phyloP scores from a whole-genome alignment of 768 basidiomycete genomes.

The Boletus sensibilis region DNA sequence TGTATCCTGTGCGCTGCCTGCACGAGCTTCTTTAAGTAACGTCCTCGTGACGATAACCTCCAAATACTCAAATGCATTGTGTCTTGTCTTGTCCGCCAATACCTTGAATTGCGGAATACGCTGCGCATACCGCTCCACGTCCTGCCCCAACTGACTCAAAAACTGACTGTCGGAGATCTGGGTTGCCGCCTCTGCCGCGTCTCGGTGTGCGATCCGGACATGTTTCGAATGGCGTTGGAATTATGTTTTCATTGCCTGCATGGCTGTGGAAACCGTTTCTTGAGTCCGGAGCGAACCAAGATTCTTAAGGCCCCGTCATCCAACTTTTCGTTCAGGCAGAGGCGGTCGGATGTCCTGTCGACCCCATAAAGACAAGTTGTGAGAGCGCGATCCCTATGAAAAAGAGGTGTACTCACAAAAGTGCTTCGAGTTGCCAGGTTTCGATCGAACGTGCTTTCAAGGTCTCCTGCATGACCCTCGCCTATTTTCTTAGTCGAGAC shows the following conservation, averaged over 20 bases:
- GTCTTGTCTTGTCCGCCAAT: not conserved
- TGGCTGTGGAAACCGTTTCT: constrained; percentile 21
- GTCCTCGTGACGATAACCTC: not conserved
- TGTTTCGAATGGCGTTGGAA: not conserved
- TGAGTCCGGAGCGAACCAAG: constrained; percentile 31
- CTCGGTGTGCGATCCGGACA: fast-evolving
- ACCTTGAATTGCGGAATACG: not conserved
- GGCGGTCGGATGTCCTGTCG: constrained; percentile 21
- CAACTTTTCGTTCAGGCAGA: constrained; percentile 26
- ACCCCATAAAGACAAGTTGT: not conserved
- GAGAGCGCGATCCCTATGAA: not conserved
- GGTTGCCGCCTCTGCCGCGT: not conserved
- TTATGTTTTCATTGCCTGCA: constrained; percentile 27
- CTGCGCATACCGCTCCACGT: not conserved
- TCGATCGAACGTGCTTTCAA: not conserved
- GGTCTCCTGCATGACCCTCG: not conserved
- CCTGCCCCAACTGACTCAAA: constrained; percentile 5
- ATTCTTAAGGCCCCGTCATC: constrained; percentile 27
- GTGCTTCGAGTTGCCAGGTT: constrained; percentile 11
- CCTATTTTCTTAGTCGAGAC: not conserved
- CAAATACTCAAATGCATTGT: not conserved
- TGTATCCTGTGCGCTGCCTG: constrained; percentile 12
- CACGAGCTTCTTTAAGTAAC: constrained; percentile 11
- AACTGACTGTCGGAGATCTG: constrained; percentile 16
- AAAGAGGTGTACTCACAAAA: constrained; percentile 19